Percentiles rank a stretch among this genome's conserved stretches.
Evolutionary conservation across 106 monocot genomes (phyloP).

Genomic region (Dioscorea zingiberensis): DNA sequence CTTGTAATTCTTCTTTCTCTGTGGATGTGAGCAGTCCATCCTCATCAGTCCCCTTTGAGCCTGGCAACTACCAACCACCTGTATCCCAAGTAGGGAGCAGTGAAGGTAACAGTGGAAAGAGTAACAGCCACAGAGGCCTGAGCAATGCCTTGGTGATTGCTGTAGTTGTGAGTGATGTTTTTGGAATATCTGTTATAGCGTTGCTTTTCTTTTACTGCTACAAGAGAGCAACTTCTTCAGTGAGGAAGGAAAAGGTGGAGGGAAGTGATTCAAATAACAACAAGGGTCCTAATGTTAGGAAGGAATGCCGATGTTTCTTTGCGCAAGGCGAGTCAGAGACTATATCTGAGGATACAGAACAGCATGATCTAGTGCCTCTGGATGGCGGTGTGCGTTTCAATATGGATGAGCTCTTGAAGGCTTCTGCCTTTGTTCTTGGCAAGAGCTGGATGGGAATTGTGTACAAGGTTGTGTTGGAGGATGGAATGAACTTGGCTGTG

Average conservation of each 20-base stretch:
- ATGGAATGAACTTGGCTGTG: conserved; percentile 57
- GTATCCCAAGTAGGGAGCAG: no score
- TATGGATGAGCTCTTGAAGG: conserved; percentile 65
- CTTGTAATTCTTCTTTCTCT: conserved; percentile 31
- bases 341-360: conserved; percentile 39
- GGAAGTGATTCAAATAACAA: conserved; percentile 10
- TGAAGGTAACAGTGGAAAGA: background rate
- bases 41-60: conserved; percentile 28
- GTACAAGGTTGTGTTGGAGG: conserved; percentile 71
- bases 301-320: conserved; percentile 53
- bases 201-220: conserved; percentile 78
- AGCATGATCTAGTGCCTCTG: conserved; percentile 41
- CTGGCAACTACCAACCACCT: conserved; percentile 18
- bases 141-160: conserved; percentile 36
- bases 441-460: conserved; percentile 69
- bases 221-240: conserved; percentile 26
- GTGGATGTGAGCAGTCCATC: background rate
- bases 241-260: conserved; percentile 8
- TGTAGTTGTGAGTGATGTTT: conserved; percentile 56
- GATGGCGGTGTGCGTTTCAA: conserved; percentile 36
- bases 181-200: conserved; percentile 54
- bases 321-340: conserved; percentile 43
- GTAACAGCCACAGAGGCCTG: conserved; percentile 19
- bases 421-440: conserved; percentile 69
- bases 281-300: conserved; percentile 20